Conservation (phyloP, 192 early-diverging fungal species). For the Coemansia sp. region DNA sequence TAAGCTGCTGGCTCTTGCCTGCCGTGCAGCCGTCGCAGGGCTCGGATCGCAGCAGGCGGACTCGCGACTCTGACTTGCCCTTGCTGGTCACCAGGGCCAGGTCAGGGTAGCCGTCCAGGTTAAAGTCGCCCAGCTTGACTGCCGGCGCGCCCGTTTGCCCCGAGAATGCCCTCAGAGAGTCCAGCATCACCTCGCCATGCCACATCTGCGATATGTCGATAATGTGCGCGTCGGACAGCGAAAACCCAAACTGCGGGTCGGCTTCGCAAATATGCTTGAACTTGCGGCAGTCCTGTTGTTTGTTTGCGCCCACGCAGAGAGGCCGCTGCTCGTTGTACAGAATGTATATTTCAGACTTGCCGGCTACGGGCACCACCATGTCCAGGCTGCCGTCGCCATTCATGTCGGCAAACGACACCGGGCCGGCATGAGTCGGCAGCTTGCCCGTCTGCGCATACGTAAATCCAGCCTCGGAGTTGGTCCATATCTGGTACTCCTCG, state of each 20-base stretch:
- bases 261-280: constrained; percentile 70
- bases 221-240: constrained; percentile 30
- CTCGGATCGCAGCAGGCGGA: constrained; percentile 67
- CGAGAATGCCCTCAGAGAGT: constrained; percentile 50
- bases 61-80: constrained; percentile 38
- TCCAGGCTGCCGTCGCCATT: constrained; percentile 90
- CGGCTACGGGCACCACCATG: constrained; percentile 68
- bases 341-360: constrained; percentile 66
- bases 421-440: constrained; percentile 68
- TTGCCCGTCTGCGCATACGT: constrained; percentile 57
- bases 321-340: constrained; percentile 81
- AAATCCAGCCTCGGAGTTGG: constrained; percentile 64
- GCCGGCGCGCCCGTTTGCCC: constrained; percentile 58
- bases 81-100: constrained; percentile 63
- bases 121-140: constrained; percentile 72
- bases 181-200: constrained; percentile 51
- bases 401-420: constrained; percentile 88
- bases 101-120: constrained; percentile 91
- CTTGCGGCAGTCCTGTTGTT: constrained; percentile 47
- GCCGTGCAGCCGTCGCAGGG: constrained; percentile 58
- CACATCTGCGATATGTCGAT: constrained; percentile 37
- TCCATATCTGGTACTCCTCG: constrained; percentile 74
- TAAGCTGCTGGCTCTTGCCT: constrained; percentile 39
- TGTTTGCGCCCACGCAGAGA: constrained; percentile 59
- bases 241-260: constrained; percentile 60